phyloP scores from a whole-genome alignment of 768 basidiomycete species.

The Pholiota conissans region DNA sequence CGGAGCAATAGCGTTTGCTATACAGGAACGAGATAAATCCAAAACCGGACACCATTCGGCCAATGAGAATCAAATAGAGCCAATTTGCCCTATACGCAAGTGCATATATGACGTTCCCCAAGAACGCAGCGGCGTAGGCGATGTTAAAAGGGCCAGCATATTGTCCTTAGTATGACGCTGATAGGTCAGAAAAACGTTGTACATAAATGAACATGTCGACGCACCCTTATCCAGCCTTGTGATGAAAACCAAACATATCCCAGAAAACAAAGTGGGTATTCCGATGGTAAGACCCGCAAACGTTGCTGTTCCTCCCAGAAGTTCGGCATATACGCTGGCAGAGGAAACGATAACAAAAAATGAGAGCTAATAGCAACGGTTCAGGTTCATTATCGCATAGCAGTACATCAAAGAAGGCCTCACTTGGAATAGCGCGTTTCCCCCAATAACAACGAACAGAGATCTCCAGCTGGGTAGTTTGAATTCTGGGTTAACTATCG shows the following conservation, averaged over 20 bases:
- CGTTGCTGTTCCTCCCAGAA: conserved; percentile 65
- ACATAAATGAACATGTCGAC: not conserved
- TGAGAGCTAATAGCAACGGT: conserved; percentile 42
- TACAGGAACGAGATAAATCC: conserved; percentile 70
- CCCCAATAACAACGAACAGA: conserved; percentile 26
- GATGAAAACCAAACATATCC: conserved; percentile 56
- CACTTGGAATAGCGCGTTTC: conserved; percentile 32
- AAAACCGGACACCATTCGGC: conserved; percentile 63
- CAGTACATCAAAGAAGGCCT: not conserved
- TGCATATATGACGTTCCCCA: conserved; percentile 62
- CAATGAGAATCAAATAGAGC: conserved; percentile 70
- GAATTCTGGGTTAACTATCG: conserved; percentile 21
- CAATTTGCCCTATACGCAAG: conserved; percentile 58
- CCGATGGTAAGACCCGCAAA: conserved; percentile 72
- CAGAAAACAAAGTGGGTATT: conserved; percentile 64
- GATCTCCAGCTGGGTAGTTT: conserved; percentile 27
- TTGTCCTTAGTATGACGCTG: conserved; percentile 38
- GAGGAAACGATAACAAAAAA: conserved; percentile 75
- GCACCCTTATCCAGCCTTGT: conserved; percentile 56
- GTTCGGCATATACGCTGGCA: conserved; percentile 59
- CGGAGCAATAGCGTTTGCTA: conserved; percentile 67
- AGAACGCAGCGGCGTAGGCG: conserved; percentile 48
- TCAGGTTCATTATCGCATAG: not conserved
- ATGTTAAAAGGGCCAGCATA: conserved; percentile 57
- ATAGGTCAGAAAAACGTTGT: not conserved